Base-by-base conservation (phyloP, 2,329 filamentous ascomycete species). In the Ceratocystis smalleyi region DNA sequence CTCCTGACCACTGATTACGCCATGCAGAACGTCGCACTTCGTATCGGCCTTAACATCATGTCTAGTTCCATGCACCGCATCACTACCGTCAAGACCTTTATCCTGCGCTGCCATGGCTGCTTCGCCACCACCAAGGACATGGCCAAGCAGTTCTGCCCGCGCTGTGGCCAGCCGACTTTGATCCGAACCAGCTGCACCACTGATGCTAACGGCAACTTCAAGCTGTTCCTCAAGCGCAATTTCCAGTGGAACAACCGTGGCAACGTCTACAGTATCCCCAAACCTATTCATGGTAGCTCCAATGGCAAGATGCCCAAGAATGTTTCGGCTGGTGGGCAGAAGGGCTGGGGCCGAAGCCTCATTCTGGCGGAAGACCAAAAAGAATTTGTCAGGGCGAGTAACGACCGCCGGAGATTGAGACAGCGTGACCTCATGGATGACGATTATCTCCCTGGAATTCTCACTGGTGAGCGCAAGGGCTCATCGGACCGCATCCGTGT, bases 201-300 rank as follows among this genome's bases (percentile, higher is more conserved):
- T 2, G 86, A 91, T 70, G 78, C 84, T 30, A 81, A 84, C 61
- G 94, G 94, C 62, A 83, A 86, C 70, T 95, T 96, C 77, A 85
- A 82, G 66, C 75, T 99, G 66, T 89, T 96, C 72, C 78, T 99
- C 66, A 95, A 95, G 79, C 86, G 85, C 75, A 96, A 96, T 74
- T 96, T 94, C 79, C 90, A 96, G 76, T 96, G 87, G 86, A 97
- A 96, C 75, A 95, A 87, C 69, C 82, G 91, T 27, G 94, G 94
- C 62, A 94, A 96, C 74, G 83, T 89, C 45, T 99, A 87, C 78
- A 95, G 90, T 73, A 85, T 99, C 55, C 94, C 94, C 1, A 97
- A 96, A 77, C 89, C 94, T 0, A 82, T 88, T 12, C 84, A 88
- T 67, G 94, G 94, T 1, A 86, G 83, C 15, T 76, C 91, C 5